phyloP scores from a whole-genome alignment of 1,284 basidiomycete genomes.

The Sutorius eximius region DNA sequence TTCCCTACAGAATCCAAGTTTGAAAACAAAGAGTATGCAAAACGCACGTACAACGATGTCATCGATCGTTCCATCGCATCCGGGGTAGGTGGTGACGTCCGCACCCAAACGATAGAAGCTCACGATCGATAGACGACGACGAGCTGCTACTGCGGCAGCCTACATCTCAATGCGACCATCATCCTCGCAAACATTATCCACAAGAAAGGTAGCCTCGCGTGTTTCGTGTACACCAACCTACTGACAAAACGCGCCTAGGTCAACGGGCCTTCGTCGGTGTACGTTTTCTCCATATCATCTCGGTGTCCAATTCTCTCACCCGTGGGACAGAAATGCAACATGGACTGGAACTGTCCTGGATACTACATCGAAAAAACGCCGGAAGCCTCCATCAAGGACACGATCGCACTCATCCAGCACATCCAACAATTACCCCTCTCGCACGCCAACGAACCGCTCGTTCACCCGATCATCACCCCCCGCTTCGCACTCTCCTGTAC shows the following conservation, averaged over 20 bases:
- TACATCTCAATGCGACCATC: slow-evolving; percentile 81
- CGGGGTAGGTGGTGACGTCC: slow-evolving; percentile 56
- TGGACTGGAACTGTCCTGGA: slow-evolving; percentile 73
- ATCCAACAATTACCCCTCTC: slow-evolving; percentile 54
- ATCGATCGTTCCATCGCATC: slow-evolving; percentile 73
- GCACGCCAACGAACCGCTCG: slow-evolving; percentile 44
- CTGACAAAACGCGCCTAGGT: slow-evolving; percentile 43
- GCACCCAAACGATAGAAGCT: not conserved
- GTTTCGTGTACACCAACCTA: not conserved
- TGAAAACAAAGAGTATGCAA: slow-evolving; percentile 66
- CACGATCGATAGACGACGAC: slow-evolving; percentile 72
- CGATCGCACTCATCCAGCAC: slow-evolving; percentile 62
- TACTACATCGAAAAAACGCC: slow-evolving; percentile 72
- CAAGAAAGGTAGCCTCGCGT: slow-evolving; percentile 47
- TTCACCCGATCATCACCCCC: slow-evolving; percentile 89
- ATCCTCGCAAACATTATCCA: slow-evolving; percentile 77
- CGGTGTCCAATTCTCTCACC: not conserved
- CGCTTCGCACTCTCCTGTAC: slow-evolving; percentile 94
- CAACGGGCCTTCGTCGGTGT: slow-evolving; percentile 87
- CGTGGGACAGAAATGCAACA: slow-evolving; percentile 80
- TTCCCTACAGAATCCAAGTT: slow-evolving; percentile 88
- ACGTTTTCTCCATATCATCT: slow-evolving; percentile 29
- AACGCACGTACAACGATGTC: slow-evolving; percentile 66
- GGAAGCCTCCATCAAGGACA: slow-evolving; percentile 57
- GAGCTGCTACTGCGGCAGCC: slow-evolving; percentile 86